Conservation (phyloP, 306 rosid genomes). For the Gastrolobium bilobum region DNA sequence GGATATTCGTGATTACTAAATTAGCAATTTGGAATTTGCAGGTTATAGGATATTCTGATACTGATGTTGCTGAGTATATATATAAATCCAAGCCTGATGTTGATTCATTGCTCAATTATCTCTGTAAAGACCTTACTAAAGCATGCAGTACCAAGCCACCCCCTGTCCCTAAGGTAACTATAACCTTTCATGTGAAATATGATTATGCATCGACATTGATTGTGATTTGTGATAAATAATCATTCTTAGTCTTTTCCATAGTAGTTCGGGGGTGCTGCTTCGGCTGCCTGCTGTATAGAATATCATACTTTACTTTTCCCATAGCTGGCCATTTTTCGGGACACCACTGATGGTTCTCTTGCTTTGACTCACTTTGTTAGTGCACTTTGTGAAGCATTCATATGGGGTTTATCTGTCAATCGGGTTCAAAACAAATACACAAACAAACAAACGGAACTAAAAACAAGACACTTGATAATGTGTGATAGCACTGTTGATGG, state of each 20-base stretch:
- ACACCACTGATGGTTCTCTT: not conserved
- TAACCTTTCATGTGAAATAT: slow-evolving; percentile 31
- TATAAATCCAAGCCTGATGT: slow-evolving; percentile 73
- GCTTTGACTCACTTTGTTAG: not conserved
- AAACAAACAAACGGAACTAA: not conserved
- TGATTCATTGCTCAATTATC: slow-evolving; percentile 68
- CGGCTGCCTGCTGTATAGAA: slow-evolving; percentile 29
- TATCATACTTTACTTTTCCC: not conserved
- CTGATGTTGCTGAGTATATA: slow-evolving; percentile 92
- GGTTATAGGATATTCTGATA: slow-evolving; percentile 93
- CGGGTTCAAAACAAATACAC: not conserved
- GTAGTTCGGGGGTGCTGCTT: slow-evolving; percentile 22
- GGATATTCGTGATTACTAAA: slow-evolving; percentile 23
- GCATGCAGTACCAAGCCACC: slow-evolving; percentile 83
- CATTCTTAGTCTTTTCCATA: slow-evolving; percentile 22
- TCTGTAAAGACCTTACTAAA: slow-evolving; percentile 81
- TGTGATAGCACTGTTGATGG: not conserved
- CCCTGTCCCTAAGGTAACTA: slow-evolving; percentile 89
- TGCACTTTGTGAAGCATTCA: not conserved
- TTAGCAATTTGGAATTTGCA: slow-evolving; percentile 52
- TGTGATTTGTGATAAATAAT: slow-evolving; percentile 19
- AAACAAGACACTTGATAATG: not conserved
- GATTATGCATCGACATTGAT: not conserved
- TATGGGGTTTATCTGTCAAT: slow-evolving; percentile 26
- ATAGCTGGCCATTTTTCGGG: not conserved